These are phyloP conservation scores for Penicillium janthinellum DNA, from an alignment of 2,329 filamentous ascomycete genomes.

Conservation along the genomic window DNA sequence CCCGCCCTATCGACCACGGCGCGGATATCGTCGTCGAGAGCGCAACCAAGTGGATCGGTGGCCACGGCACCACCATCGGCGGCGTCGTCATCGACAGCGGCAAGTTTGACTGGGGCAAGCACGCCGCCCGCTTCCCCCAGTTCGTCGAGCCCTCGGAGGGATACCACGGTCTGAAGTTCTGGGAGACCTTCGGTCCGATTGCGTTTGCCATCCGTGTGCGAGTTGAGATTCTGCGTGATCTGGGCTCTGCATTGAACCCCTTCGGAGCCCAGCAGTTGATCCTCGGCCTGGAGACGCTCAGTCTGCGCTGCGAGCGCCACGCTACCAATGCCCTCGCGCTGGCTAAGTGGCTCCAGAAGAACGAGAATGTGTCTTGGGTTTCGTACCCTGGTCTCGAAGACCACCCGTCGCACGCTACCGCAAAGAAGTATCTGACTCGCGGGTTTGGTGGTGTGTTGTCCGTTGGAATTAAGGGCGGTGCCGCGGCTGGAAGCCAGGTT, in stretches of 20 bases:
- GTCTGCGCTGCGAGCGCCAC: slow-evolving; percentile 81
- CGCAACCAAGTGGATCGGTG: slow-evolving; percentile 96
- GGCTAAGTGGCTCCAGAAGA: slow-evolving; percentile 80
- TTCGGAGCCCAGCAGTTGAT: slow-evolving; percentile 92
- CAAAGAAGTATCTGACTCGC: slow-evolving; percentile 82
- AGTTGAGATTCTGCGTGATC: slow-evolving; percentile 86
- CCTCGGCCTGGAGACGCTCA: slow-evolving; percentile 86
- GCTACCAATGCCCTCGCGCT: slow-evolving; percentile 79
- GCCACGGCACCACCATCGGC: slow-evolving; percentile 88
- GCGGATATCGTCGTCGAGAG: slow-evolving; percentile 94
- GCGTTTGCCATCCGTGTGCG: slow-evolving; percentile 83
- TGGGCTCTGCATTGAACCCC: slow-evolving; percentile 80
- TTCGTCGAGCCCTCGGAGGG: slow-evolving; percentile 83
- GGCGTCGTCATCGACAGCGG: slow-evolving; percentile 85
- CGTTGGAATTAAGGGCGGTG: slow-evolving; percentile 90
- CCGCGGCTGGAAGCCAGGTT: slow-evolving; percentile 77
- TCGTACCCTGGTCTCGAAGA: slow-evolving; percentile 86
- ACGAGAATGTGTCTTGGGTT: slow-evolving; percentile 86
- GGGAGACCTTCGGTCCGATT: slow-evolving; percentile 85
- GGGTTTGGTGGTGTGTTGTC: slow-evolving; percentile 90
- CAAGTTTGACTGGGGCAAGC: slow-evolving; percentile 90
- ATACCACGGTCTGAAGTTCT: slow-evolving; percentile 58
- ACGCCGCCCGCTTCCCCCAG: slow-evolving; percentile 84
- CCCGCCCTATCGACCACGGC: slow-evolving; percentile 83
- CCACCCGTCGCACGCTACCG: slow-evolving; percentile 76